Base-by-base conservation (phyloP, 1,139 yeast genomes). In the Candida gigantensis region DNA sequence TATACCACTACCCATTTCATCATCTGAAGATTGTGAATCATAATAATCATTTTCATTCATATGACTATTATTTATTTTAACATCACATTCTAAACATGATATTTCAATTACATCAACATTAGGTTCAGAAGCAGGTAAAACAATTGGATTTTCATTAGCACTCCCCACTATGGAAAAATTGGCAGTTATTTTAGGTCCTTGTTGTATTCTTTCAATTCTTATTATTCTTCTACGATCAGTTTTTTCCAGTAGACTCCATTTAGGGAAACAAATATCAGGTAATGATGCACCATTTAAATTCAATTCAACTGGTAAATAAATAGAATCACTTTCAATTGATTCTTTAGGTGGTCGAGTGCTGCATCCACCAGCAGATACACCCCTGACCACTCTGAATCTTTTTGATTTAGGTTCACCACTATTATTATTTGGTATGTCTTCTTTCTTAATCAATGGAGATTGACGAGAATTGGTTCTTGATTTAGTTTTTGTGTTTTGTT, bases 301-400 rank as follows among this genome's bases (percentile, higher is more conserved):
- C 31, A 79, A 57, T 41, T 65, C 65, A 24, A 76, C 80, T 10
- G 81, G 80, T 12, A 64, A 46, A 44, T 56, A 77, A 29, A 57
- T 50, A 23, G 62, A 52, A 35, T 58, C 53, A 38, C 64, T 57
- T 25, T 60, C 59, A 2, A 58, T 52, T 2, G 65, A 56, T 26
- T 62, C 61, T 43, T 68, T 73, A 12, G 84, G 84, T 1, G 83
- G 83, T 41, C 75, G 65, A 2, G 81, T 74, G 15, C 70, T 63
- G 25, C 76, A 62, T 1, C 83, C 83, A 13, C 84, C 83, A 4
- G 82, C 78, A 21, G 78, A 73, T 10, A 77, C 62, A 6, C 84
- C 84, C 43, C 84, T 62, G 14, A 77, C 63, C 2, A 79, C 72
- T 28, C 74, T 61, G 48, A 65, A 75, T 28, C 67, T 55, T 35